These are phyloP conservation scores for Chalciporus pseudorubinellus DNA, from an alignment of 768 basidiomycete genomes.

Conservation along the genomic window DNA sequence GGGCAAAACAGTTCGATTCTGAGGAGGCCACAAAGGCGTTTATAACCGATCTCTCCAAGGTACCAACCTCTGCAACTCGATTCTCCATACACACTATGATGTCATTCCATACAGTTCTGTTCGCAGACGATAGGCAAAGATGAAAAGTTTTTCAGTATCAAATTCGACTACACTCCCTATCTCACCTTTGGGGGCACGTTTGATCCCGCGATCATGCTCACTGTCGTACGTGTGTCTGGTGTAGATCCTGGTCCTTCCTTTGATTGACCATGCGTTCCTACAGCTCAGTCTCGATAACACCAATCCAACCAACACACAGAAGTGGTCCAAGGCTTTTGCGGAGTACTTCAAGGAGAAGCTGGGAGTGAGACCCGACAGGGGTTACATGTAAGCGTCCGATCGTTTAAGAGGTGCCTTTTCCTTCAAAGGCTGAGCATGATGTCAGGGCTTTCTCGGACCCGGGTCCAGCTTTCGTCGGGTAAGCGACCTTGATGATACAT, in stretches of 20 bases:
- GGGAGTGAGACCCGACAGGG: conserved; percentile 47
- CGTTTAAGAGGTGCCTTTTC: not conserved
- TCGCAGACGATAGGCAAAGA: conserved; percentile 56
- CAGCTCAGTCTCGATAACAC: conserved; percentile 61
- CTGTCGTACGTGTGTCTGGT: conserved; percentile 45
- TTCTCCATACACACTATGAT: no score
- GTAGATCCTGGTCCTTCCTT: not conserved
- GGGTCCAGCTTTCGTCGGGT: conserved; percentile 26
- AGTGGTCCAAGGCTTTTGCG: conserved; percentile 56
- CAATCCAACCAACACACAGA: conserved; percentile 42
- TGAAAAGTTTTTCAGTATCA: conserved; percentile 51
- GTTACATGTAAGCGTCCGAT: conserved; percentile 51
- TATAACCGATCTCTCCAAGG: conserved; percentile 57
- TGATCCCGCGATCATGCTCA: conserved; percentile 62
- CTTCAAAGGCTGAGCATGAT: not conserved
- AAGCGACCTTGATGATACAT: not conserved
- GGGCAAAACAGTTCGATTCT: conserved; percentile 13
- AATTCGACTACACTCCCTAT: conserved; percentile 55
- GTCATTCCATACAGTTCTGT: conserved; percentile 39
- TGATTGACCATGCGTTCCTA: not conserved
- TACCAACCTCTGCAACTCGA: conserved; percentile 13
- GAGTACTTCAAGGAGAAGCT: conserved; percentile 54
- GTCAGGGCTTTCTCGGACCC: conserved; percentile 27
- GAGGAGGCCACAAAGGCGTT: conserved; percentile 35
- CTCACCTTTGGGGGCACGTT: conserved; percentile 61